Conservation (phyloP, 1,284 basidiomycete species). For the Cryptococcus sp. region DNA sequence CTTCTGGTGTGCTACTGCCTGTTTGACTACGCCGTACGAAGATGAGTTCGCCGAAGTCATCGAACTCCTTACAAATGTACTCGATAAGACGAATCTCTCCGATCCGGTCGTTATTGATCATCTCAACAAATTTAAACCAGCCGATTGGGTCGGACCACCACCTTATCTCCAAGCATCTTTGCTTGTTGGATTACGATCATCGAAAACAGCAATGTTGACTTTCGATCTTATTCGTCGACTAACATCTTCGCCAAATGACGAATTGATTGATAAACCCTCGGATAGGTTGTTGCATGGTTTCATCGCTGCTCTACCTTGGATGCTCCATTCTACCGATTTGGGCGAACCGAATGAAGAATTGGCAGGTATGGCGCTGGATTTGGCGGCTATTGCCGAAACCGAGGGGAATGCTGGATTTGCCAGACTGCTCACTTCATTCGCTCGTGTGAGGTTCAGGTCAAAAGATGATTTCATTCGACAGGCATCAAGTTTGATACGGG, state of each 20-base stretch:
- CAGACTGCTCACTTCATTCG: conserved; percentile 83
- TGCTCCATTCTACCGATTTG: conserved; percentile 69
- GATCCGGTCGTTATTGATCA: conserved; percentile 61
- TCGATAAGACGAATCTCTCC: conserved; percentile 70
- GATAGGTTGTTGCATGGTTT: conserved; percentile 79
- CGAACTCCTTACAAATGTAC: conserved; percentile 62
- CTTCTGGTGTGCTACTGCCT: conserved; percentile 82
- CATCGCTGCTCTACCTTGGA: conserved; percentile 81
- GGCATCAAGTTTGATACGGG: conserved; percentile 75
- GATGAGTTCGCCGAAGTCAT: conserved; percentile 71
- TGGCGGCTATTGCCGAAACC: conserved; percentile 65
- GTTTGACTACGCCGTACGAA: conserved; percentile 77
- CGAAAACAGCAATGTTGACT: conserved; percentile 62
- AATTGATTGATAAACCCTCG: conserved; percentile 67
- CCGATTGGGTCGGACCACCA: conserved; percentile 64
- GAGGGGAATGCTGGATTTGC: conserved; percentile 70
- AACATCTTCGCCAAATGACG: conserved; percentile 59
- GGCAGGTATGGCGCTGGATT: conserved; percentile 68
- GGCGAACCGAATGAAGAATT: conserved; percentile 62
- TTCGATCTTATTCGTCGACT: conserved; percentile 67
- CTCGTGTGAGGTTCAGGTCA: conserved; percentile 81
- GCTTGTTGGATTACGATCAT: conserved; percentile 75
- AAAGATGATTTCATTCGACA: conserved; percentile 92
- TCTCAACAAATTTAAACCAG: conserved; percentile 64
- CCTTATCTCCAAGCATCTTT: conserved; percentile 69